Percentiles rank a stretch among this genome's conserved stretches.
These are phyloP conservation scores for Eucalyptus regnans DNA, from an alignment of 345 rosid genomes.

Conservation along the genomic window DNA sequence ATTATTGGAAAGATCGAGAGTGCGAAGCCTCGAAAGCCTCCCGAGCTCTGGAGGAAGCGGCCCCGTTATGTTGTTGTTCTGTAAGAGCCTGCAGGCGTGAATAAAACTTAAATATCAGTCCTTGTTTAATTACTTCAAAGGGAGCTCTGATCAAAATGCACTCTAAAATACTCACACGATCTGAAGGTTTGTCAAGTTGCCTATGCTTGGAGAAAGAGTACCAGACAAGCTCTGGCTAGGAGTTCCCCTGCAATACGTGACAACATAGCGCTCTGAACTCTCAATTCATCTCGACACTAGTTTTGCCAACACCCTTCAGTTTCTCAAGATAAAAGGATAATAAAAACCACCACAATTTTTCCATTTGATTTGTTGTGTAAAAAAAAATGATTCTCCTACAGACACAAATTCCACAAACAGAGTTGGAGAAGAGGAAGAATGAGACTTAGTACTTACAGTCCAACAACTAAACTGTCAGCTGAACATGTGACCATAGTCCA, in stretches of 20 bases:
- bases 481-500: slow-evolving; percentile 13
- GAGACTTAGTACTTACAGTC: neutral
- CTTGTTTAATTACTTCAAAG: neutral
- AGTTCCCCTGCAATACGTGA: neutral
- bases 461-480: slow-evolving; percentile 5
- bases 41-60: slow-evolving; percentile 65
- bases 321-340: neutral
- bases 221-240: slow-evolving; percentile 8
- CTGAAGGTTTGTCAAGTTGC: slow-evolving; percentile 10
- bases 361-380: neutral
- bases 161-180: neutral
- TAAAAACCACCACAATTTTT: neutral
- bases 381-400: neutral
- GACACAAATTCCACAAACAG: neutral
- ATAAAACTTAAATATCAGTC: neutral
- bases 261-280: neutral
- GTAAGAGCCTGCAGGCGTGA: slow-evolving; percentile 5
- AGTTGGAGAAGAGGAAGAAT: neutral
- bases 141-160: neutral
- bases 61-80: slow-evolving; percentile 94
- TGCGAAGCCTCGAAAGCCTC: slow-evolving; percentile 60
- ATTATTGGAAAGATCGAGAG: slow-evolving; percentile 88
- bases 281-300: neutral
- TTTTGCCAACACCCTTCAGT: neutral
- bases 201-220: slow-evolving; percentile 13